Base-by-base conservation (phyloP, 768 basidiomycete genomes). In the Aureoboletus auriporus region DNA sequence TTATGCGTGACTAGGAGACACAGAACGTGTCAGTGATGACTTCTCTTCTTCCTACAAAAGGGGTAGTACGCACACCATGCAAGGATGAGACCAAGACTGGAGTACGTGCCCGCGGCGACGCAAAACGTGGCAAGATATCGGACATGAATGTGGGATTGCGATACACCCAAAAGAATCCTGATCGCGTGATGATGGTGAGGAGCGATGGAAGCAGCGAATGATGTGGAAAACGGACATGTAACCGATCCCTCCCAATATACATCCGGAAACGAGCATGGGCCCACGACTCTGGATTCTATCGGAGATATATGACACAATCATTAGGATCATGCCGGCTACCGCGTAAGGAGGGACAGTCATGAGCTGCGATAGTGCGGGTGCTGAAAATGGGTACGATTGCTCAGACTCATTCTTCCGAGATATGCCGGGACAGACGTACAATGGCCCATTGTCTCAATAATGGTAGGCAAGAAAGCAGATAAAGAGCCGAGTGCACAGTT, bases 291-390 rank as follows among this genome's bases (percentile, higher is more conserved):
- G 71, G 2, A 73, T 63, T 50, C 71, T 65, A 53, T 78, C 75
- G 6, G 79, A 76, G 16, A 50, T 50, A 50, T 71, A 78, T 1
- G 70, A 72, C 8, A 62, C 45, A 11, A 57, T 27, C 42, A 72
- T 53, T 9, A 77, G 55, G 31, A 76, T 59, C 10, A 68, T 44
- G 9, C 74, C 62, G 1, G 71, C 71, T 4, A 70, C 68, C 6
- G 75, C 75, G 52, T 81, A 80, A 8, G 79, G 79, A 7, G 79
- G 76, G 10, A 80, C 78, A 6, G 77, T 77, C 55, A 78, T 69
- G 1, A 80, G 60, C 54, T 80, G 77, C 0, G 73, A 71, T 38
- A 74, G 50, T 4, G 75, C 77, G 42, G 69, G 58, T 13, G 71
- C 75, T 76, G 44, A 11, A 17, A 44, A 49, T 8, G 33, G n/a